phyloP scores from a whole-genome alignment of 352 stramenopile species.

The Ochromonadaceae sp. region DNA sequence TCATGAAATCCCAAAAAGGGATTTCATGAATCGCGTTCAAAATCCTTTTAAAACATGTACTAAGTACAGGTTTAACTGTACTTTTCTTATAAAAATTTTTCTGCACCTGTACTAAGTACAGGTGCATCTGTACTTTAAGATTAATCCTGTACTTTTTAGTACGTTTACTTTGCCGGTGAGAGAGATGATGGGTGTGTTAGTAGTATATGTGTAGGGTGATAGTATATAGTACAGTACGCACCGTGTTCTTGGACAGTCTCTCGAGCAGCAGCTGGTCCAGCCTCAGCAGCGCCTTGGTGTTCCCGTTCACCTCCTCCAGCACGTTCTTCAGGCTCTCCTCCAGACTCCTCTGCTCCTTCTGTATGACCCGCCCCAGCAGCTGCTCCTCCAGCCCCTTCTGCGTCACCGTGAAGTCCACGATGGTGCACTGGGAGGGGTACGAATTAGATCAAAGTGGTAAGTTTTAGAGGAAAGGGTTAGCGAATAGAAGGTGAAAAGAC shows the following conservation, averaged over 20 bases:
- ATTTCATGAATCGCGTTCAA: no score
- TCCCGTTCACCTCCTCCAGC: constrained; percentile 55
- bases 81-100: no score
- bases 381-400: constrained; percentile 71
- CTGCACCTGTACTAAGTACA: no score
- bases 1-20: no score
- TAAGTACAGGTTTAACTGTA: no score
- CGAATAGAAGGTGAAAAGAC: no score
- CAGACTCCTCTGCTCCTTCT: constrained; percentile 65
- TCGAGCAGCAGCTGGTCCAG: constrained; percentile 65
- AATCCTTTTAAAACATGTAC: no score
- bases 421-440: constrained; percentile 75
- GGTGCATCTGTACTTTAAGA: no score
- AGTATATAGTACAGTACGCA: not conserved
- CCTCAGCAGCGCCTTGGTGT: constrained; percentile 60
- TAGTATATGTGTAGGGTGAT: not conserved
- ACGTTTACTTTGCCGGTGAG: no score
- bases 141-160: no score
- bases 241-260: constrained; percentile 55
- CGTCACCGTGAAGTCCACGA: constrained; percentile 79
- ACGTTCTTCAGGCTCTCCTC: constrained; percentile 70
- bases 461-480: not conserved
- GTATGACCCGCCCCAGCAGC: constrained; percentile 66
- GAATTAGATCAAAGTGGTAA: not conserved
- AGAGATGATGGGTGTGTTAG: not conserved